phyloP scores from a whole-genome alignment of 805 yeast species.

The Dipodascopsis tothii region DNA sequence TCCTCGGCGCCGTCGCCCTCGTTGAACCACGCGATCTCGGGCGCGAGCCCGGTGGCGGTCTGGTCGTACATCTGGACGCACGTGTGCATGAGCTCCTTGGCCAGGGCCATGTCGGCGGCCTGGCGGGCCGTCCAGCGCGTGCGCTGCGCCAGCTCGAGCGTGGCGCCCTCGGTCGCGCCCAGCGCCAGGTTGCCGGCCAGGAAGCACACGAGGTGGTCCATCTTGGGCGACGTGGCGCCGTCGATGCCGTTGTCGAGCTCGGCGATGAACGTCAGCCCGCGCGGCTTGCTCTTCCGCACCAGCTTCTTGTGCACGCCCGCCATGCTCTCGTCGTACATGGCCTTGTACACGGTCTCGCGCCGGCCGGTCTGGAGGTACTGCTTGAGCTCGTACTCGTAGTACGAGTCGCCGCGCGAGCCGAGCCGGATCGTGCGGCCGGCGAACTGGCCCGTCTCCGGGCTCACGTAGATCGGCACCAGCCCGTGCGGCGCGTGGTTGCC shows the following conservation, averaged over 20 bases:
- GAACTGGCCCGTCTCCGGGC: slow-evolving; percentile 66
- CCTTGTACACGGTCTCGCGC: slow-evolving; percentile 52
- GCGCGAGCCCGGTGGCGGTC: slow-evolving; percentile 69
- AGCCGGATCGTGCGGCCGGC: slow-evolving; percentile 60
- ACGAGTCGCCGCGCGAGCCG: slow-evolving; percentile 90
- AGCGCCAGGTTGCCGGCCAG: slow-evolving; percentile 81
- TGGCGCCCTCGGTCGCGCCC: slow-evolving; percentile 77
- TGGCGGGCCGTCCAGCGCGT: slow-evolving; percentile 48
- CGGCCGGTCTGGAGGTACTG: slow-evolving; percentile 74
- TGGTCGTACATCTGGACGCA: slow-evolving; percentile 81
- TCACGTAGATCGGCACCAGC: slow-evolving; percentile 70
- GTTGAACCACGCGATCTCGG: slow-evolving; percentile 84
- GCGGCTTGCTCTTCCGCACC: slow-evolving; percentile 54
- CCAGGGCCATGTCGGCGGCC: slow-evolving; percentile 61
- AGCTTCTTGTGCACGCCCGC: slow-evolving; percentile 68
- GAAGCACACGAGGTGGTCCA: slow-evolving; percentile 92
- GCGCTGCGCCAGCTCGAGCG: slow-evolving; percentile 47
- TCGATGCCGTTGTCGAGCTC: slow-evolving; percentile 65
- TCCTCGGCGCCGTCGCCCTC: slow-evolving; percentile 44
- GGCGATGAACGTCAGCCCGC: slow-evolving; percentile 60
- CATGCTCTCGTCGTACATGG: slow-evolving; percentile 70
- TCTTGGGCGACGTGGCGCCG: slow-evolving; percentile 55
- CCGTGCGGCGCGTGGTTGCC: slow-evolving; percentile 60
- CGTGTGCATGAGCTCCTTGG: slow-evolving; percentile 65
- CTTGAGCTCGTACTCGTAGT: slow-evolving; percentile 73